phyloP scores from a whole-genome alignment of 2,329 filamentous ascomycete genomes.

The Rutstroemia sp. region DNA sequence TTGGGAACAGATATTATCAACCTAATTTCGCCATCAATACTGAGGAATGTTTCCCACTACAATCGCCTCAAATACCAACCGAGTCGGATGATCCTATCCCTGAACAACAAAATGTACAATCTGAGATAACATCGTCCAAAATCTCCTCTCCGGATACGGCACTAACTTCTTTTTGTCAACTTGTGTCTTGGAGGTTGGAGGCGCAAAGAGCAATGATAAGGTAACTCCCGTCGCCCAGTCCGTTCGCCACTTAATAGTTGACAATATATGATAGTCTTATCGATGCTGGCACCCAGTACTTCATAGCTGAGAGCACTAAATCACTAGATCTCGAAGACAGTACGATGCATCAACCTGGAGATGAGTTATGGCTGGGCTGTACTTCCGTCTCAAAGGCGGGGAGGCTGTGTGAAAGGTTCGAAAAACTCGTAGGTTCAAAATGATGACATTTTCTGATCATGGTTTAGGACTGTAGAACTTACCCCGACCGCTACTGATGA shows the following conservation, averaged over 20 bases:
- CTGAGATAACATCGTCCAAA: slow-evolving; percentile 25
- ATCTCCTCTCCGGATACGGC: slow-evolving; percentile 36
- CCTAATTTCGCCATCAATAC: slow-evolving; percentile 13
- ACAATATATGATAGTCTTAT: slow-evolving; percentile 32
- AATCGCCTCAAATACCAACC: background rate
- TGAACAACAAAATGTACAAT: slow-evolving; percentile 15
- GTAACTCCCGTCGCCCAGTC: slow-evolving; percentile 7
- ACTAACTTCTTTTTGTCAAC: slow-evolving; percentile 40
- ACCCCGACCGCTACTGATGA: slow-evolving; percentile 13
- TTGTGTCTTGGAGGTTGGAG: slow-evolving; percentile 40
- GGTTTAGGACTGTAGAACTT: slow-evolving; percentile 23
- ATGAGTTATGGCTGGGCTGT: slow-evolving; percentile 30
- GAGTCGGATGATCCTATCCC: background rate
- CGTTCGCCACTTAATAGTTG: slow-evolving; percentile 2
- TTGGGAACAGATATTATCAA: slow-evolving; percentile 25
- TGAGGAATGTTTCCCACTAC: slow-evolving; percentile 1
- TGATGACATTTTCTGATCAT: background rate
- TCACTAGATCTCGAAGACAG: slow-evolving; percentile 32
- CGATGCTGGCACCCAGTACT: slow-evolving; percentile 38
- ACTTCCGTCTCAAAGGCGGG: slow-evolving; percentile 24
- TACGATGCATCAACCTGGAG: slow-evolving; percentile 23
- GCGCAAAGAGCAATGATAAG: slow-evolving; percentile 42
- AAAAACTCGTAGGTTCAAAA: background rate
- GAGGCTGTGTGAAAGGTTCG: slow-evolving; percentile 28
- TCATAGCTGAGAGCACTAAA: slow-evolving; percentile 44